Evolutionary conservation across 495 filamentous ascomycete genomes (phyloP), one percentile per base, ranked within the genome.

Genomic region (Barbatosphaeria neglecta): DNA sequence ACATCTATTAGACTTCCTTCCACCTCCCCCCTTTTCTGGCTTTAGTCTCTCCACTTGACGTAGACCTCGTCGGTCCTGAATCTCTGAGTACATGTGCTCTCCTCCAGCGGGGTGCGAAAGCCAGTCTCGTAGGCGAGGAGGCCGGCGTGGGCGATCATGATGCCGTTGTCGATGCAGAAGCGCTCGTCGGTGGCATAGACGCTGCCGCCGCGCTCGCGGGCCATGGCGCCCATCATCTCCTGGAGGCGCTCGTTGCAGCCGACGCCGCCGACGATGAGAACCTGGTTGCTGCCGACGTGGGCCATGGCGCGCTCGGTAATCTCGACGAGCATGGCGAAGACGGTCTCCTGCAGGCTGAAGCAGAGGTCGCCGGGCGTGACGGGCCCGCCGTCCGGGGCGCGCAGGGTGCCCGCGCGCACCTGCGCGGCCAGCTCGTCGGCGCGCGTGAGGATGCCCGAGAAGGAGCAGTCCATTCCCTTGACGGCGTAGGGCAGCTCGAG

Each of bases 261-360:
- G 22, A 98, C 92, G n/a, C 92, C 92, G 19, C 92, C 92, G 4
- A 98, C 92, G 48, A 98, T 87, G 37, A 98, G 69, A 9, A 97
- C 92, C 66, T 97, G 86, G 50, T 66, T 80, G 18, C 84, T 87
- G 24, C 87, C 88, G 19, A 95, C 90, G 65, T 98, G 92, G 22
- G 93, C 90, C 92, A 98, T 98, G 3, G 92, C 92, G 22, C 92
- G 81, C 69, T 98, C 92, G 0, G 92, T 98, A 55, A 95, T 98
- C 74, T 98, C 92, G 6, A 98, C 92, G 37, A 98, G 70, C 93
- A 98, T 98, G 0, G 90, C 82, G 60, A 77, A 98, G 10, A 96
- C 77, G 2, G 90, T 97, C 62, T 98, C 92, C 64, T 98, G 92
- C 28, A 98, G 70, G 22, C 81, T 87, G 65, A 95, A 97, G 66